These are phyloP conservation scores for Zoysia matrella DNA, from an alignment of 202 grass and related monocot genomes.

Conservation along the genomic window DNA sequence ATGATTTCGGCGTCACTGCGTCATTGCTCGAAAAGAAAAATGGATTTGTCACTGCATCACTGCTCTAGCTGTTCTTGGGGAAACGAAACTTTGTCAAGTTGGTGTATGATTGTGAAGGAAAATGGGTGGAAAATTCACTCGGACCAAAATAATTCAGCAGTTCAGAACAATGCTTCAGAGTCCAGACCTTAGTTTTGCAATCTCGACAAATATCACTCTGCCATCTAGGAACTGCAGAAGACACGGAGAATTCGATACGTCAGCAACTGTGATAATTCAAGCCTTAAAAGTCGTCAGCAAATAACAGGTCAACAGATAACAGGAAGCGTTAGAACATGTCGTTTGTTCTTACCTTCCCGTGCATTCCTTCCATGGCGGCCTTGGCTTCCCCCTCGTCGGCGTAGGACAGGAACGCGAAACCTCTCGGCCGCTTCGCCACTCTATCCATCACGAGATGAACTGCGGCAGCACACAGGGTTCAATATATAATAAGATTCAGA, in stretches of 20 bases:
- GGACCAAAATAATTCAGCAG: not conserved
- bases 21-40: not conserved
- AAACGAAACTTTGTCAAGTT: not conserved
- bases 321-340: not conserved
- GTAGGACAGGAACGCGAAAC: constrained; percentile 74
- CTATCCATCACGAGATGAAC: constrained; percentile 80
- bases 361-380: constrained; percentile 71
- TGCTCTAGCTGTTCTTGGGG: not conserved
- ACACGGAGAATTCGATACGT: constrained; percentile 26
- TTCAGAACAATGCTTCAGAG: constrained; percentile 35
- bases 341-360: constrained; percentile 67
- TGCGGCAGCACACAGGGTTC: constrained; percentile 30
- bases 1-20: not conserved
- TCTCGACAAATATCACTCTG: constrained; percentile 76
- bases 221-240: constrained; percentile 70
- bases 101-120: not conserved
- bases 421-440: constrained; percentile 65
- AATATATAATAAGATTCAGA: not conserved
- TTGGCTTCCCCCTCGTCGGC: constrained; percentile 59
- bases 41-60: not conserved
- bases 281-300: not conserved
- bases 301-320: not conserved
- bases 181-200: constrained; percentile 55
- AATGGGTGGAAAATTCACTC: not conserved
- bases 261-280: not conserved